Conservation (phyloP, 129 eudicot genomes). For the Solidago caesia region DNA sequence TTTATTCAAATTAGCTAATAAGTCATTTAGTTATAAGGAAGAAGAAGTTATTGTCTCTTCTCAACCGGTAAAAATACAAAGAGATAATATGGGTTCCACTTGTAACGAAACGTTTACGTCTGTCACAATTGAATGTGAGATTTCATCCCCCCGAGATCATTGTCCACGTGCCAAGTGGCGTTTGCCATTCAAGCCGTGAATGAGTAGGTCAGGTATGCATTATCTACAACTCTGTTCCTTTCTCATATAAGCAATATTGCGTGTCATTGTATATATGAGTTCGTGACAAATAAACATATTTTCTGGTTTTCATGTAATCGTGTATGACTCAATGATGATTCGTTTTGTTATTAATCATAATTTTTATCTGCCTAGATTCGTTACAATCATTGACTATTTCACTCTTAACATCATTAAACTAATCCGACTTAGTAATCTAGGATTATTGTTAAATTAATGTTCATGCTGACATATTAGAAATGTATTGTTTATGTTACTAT, state of each 20-base stretch:
- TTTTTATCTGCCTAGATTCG: slow-evolving; percentile 10
- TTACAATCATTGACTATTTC: slow-evolving; percentile 4
- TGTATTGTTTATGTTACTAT: background rate
- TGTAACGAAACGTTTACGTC: slow-evolving; percentile 59
- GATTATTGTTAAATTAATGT: background rate
- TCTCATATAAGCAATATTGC: background rate
- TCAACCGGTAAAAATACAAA: slow-evolving; percentile 59
- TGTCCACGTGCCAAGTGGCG: slow-evolving; percentile 49
- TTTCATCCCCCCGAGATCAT: slow-evolving; percentile 61
- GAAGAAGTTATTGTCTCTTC: slow-evolving; percentile 65
- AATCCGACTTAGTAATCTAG: background rate
- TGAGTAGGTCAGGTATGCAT: slow-evolving; percentile 31
- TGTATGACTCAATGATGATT: background rate
- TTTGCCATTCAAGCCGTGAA: slow-evolving; percentile 53
- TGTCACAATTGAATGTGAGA: slow-evolving; percentile 63
- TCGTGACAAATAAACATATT: slow-evolving; percentile 4
- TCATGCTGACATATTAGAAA: slow-evolving; percentile 16
- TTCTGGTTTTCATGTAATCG: slow-evolving; percentile 5
- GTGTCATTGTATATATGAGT: background rate
- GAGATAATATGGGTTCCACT: slow-evolving; percentile 63
- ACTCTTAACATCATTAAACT: slow-evolving; percentile 14
- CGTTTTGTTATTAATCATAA: background rate
- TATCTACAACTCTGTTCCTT: background rate
- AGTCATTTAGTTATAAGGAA: slow-evolving; percentile 44
- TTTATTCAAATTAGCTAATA: slow-evolving; percentile 22